Percentiles rank a stretch among this genome's conserved stretches.
Evolutionary conservation across 768 basidiomycete species (phyloP).

Genomic region (Podaxis carcinomalis): DNA sequence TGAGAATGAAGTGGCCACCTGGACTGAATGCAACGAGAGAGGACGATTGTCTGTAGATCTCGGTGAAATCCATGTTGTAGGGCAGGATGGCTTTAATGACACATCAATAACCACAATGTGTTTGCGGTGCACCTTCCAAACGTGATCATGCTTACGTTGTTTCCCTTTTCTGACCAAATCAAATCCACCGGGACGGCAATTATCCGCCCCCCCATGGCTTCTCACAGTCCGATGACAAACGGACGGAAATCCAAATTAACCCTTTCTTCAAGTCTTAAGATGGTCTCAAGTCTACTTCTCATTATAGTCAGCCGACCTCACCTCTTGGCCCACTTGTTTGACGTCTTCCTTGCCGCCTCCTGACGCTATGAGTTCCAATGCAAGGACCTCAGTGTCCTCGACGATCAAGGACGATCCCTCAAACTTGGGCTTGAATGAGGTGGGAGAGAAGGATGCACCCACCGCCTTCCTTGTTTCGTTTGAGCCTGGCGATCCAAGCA

Average conservation of each 20-base stretch:
- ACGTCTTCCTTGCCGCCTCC: not conserved
- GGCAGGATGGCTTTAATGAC: not conserved
- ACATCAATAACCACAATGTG: not conserved
- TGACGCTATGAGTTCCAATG: not conserved
- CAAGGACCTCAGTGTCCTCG: conserved; percentile 14
- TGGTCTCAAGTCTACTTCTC: not conserved
- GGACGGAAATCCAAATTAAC: conserved; percentile 2
- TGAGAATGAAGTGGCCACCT: conserved; percentile 82
- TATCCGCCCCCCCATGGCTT: not conserved
- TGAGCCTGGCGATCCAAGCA: conserved; percentile 34
- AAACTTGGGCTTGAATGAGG: conserved; percentile 6
- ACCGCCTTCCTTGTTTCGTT: conserved; percentile 35
- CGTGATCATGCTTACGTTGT: conserved; percentile 1
- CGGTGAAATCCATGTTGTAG: conserved; percentile 75
- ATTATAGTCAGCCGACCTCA: not conserved
- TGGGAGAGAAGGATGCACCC: conserved; percentile 8
- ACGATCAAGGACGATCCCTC: conserved; percentile 10
- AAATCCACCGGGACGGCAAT: not conserved
- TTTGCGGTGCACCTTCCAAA: not conserved
- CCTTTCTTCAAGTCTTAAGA: not conserved
- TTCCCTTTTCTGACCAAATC: not conserved
- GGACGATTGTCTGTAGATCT: conserved; percentile 72
- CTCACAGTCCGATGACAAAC: conserved; percentile 8
- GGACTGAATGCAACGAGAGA: conserved; percentile 80
- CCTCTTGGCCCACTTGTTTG: not conserved